Conservation (phyloP, 2,329 filamentous ascomycete species). For the Diplodia mutila region DNA sequence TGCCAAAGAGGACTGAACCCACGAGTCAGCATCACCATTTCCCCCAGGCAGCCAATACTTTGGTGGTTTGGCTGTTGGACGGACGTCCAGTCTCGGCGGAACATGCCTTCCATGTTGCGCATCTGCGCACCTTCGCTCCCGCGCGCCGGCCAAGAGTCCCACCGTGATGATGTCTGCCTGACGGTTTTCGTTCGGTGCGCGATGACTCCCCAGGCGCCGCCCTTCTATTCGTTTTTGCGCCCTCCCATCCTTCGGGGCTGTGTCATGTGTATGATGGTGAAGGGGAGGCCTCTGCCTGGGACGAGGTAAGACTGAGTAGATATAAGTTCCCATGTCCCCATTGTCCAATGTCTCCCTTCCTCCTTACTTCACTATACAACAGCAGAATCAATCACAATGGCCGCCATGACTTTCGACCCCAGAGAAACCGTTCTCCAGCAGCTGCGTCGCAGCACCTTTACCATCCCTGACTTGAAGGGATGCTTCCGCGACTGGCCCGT, state of each 20-base stretch:
- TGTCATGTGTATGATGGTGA: neutral
- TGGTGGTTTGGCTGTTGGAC: neutral
- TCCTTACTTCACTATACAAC: neutral
- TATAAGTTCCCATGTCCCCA: neutral
- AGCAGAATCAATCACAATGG: neutral
- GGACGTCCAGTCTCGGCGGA: no score
- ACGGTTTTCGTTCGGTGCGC: neutral
- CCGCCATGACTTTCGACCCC: conserved; percentile 11
- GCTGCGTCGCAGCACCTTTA: conserved; percentile 4
- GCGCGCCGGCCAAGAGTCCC: neutral
- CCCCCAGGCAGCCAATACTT: neutral
- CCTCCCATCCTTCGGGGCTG: conserved; percentile 10
- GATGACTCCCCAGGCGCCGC: neutral
- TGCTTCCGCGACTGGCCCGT: conserved; percentile 17
- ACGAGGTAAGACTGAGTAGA: neutral
- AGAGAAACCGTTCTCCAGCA: conserved; percentile 10
- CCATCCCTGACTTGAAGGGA: conserved; percentile 1
- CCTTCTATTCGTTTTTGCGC: neutral
- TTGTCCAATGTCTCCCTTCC: neutral
- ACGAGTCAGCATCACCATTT: neutral
- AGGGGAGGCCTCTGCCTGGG: neutral
- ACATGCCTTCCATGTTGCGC: neutral
- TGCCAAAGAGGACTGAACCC: neutral
- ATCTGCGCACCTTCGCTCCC: neutral
- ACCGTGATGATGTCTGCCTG: conserved; percentile 5